Conservation (phyloP, 2,329 filamentous ascomycete genomes). For the Aureobasidium sp. region DNA sequence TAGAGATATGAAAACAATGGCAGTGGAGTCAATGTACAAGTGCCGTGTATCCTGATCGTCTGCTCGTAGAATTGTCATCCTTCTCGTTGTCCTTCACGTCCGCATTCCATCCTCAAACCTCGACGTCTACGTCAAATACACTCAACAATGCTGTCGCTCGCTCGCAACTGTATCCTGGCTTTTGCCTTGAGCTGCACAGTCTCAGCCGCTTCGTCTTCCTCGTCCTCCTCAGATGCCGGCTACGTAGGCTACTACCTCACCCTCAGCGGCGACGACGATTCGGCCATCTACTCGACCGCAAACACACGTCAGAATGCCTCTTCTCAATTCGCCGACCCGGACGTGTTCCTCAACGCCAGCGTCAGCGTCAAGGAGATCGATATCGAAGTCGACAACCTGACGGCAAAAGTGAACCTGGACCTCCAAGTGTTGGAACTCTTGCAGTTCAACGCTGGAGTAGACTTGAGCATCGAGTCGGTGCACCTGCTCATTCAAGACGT, state of each 20-base stretch:
- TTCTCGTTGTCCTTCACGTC: background rate
- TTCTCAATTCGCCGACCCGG: conserved; percentile 40
- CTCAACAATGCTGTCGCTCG: background rate
- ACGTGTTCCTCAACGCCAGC: conserved; percentile 53
- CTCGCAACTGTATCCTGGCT: conserved; percentile 4
- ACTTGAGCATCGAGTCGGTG: conserved; percentile 50
- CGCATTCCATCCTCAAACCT: background rate
- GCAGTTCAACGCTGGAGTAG: conserved; percentile 53
- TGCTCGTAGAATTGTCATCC: background rate
- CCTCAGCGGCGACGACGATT: conserved; percentile 26
- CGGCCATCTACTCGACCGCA: conserved; percentile 39
- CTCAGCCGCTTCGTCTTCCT: conserved; percentile 8
- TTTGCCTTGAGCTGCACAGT: background rate
- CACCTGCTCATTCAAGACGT: conserved; percentile 50
- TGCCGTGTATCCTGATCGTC: background rate
- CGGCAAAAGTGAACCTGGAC: conserved; percentile 53
- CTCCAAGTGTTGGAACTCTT: conserved; percentile 52
- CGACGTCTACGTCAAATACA: background rate
- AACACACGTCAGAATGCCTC: conserved; percentile 27
- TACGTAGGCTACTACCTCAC: conserved; percentile 25
- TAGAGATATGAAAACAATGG: background rate
- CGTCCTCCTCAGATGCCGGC: conserved; percentile 23
- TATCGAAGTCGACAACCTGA: conserved; percentile 52
- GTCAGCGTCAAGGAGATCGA: conserved; percentile 51
- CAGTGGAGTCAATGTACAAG: background rate